phyloP scores from a whole-genome alignment of 352 stramenopile species.

The Peronospora belbahrii region DNA sequence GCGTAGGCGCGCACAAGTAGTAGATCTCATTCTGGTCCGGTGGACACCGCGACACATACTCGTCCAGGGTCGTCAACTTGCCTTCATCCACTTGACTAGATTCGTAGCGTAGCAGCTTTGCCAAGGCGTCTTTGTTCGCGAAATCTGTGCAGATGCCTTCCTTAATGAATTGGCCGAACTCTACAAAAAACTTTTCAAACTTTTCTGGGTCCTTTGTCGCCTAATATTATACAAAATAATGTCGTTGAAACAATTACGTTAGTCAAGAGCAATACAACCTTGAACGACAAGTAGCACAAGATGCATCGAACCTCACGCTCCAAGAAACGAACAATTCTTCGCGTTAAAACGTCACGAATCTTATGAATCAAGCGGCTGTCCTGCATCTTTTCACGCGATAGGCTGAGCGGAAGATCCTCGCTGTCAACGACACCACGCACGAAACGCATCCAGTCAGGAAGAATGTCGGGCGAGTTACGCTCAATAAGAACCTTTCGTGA shows the following conservation, averaged over 20 bases:
- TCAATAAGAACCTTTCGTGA: conserved; percentile 99
- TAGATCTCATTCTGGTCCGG: conserved; percentile 99
- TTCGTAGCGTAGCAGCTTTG: conserved; percentile 98
- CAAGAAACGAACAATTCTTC: conserved; percentile 86
- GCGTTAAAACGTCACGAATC: conserved; percentile 94
- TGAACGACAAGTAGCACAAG: not conserved
- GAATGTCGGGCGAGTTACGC: conserved; percentile 92
- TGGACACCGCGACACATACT: conserved; percentile 95
- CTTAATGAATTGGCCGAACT: conserved; percentile 98
- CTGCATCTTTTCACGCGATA: conserved; percentile 99
- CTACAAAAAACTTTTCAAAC: conserved; percentile 96
- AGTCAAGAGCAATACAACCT: not conserved
- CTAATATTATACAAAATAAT: conserved; percentile 25
- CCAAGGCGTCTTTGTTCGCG: conserved; percentile 84
- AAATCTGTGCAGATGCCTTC: conserved; percentile 96
- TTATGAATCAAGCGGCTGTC: conserved; percentile 95
- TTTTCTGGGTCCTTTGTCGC: conserved; percentile 92
- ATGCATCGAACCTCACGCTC: conserved; percentile 51
- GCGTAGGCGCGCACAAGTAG: conserved; percentile 94
- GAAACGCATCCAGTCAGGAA: conserved; percentile 97
- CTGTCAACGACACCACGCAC: conserved; percentile 90
- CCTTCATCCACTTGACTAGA: conserved; percentile 88
- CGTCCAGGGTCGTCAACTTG: conserved; percentile 94
- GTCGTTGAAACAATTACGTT: not conserved
- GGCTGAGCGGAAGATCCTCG: conserved; percentile 97